Evolutionary conservation across 352 stramenopile species (phyloP), one percentile per base, ranked within the genome.

Genomic region (Pythium brassicae): DNA sequence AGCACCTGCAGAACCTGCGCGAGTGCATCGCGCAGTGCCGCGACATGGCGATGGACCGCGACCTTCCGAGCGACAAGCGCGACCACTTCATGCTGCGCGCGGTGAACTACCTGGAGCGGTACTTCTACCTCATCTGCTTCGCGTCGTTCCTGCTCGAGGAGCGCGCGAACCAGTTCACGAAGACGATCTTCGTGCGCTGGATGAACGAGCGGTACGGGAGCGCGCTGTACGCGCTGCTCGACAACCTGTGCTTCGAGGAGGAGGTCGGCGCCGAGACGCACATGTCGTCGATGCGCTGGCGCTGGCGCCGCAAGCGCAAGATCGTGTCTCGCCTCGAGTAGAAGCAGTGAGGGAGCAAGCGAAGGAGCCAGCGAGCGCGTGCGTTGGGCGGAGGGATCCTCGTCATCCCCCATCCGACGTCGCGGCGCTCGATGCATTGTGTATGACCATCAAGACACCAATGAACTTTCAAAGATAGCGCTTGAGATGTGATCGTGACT

Each of bases 81-180:
- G 82, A 94, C 48, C 83, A 77, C 55, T 91, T 88, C 66, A 92
- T 94, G 83, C 65, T 85, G 29, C 77, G 86, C 20, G 78, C 80
- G 11, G 86, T 96, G 43, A 94, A 96, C 61, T 96, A 96, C 65
- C 70, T 95, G 10, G 83, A 94, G 55, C 71, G 87, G 19, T 96
- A 94, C 66, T 95, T 95, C 49, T 94, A 96, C 59, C 74, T 96
- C 23, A 74, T 96, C 43, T 94, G 83, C 67, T 96, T 96, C 27
- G 85, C 83, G 15, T 89, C 86, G 53, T 96, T 95, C 47, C 50
- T 95, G 29, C 63, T 93, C 1, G 85, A 95, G 34, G 74, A 95
- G 53, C 71, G 76, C 23, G 49, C 35, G 3, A 50, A 74, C 22
- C 65, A 71, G 15, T 95, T 92, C 57, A 61, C 76, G 14, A 67